phyloP scores from a whole-genome alignment of 805 yeast genomes.

The Ogataea corticis region DNA sequence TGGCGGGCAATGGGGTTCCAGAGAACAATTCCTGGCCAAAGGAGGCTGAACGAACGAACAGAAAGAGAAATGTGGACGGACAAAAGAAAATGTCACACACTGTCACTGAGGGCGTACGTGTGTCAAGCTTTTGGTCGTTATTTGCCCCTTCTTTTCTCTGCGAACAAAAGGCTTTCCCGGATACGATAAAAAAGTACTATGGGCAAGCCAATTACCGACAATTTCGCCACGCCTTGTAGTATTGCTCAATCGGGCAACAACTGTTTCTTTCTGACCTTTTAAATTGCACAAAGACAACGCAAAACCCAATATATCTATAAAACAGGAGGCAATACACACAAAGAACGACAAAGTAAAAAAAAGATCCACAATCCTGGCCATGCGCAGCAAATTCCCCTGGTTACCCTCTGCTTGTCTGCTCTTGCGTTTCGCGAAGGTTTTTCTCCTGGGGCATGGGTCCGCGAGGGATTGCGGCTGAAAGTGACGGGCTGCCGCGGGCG shows the following conservation, averaged over 20 bases:
- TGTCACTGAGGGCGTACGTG: too few relatives aligned
- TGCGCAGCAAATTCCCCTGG: slow-evolving; percentile 3
- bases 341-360: slow-evolving; percentile 5
- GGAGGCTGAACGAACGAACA: slow-evolving; percentile 1
- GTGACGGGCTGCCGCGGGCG: neutral
- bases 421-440: neutral
- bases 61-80: neutral
- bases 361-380: neutral
- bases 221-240: neutral
- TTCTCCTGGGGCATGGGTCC: neutral
- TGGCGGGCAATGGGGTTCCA: neutral
- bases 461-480: neutral
- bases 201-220: neutral
- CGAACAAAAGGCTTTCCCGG: neutral
- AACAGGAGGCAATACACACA: neutral
- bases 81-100: neutral
- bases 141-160: slow-evolving; percentile 3
- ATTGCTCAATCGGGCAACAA: neutral
- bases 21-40: neutral
- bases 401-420: slow-evolving; percentile 2
- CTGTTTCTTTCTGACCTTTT: neutral
- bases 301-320: neutral
- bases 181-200: neutral
- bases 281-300: neutral
- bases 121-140: neutral